Percentiles rank a stretch among this genome's conserved stretches.
phyloP scores from a whole-genome alignment of 225 moss, liverwort and hornwort genomes.

The Physcomitrellopsis africana region DNA sequence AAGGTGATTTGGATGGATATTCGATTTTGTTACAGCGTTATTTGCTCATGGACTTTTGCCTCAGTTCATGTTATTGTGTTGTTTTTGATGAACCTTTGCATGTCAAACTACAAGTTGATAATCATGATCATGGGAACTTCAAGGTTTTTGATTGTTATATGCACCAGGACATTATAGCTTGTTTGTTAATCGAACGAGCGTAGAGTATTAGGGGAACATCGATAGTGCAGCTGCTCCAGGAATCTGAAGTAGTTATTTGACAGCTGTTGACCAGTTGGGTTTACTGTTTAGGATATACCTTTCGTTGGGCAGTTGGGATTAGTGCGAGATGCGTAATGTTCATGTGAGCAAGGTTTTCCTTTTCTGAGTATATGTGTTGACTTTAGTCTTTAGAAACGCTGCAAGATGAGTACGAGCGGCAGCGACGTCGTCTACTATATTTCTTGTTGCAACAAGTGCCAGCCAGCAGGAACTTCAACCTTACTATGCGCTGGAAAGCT shows the following conservation, averaged over 20 bases:
- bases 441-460: slow-evolving; percentile 98
- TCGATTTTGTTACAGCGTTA: not conserved
- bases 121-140: too few species aligned
- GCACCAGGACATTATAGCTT: slow-evolving; percentile 1
- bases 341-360: slow-evolving; percentile 16
- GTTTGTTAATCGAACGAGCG: slow-evolving; percentile 2
- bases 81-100: too few species aligned
- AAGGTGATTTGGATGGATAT: not conserved
- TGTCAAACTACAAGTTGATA: too few species aligned
- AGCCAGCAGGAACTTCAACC: slow-evolving; percentile 87
- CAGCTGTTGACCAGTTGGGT: not conserved
- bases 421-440: slow-evolving; percentile 84
- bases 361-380: slow-evolving; percentile 32
- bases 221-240: slow-evolving; percentile 8
- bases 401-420: slow-evolving; percentile 95
- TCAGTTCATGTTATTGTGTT: slow-evolving; percentile 2
- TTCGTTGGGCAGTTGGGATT: slow-evolving; percentile 14
- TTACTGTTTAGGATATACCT: slow-evolving; percentile 8
- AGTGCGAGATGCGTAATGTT: not conserved
- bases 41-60: slow-evolving; percentile 6
- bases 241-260: not conserved
- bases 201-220: slow-evolving; percentile 2
- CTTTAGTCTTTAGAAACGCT: slow-evolving; percentile 87
- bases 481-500: slow-evolving; percentile 86
- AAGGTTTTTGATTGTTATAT: not conserved